A percentile compares a stretch with the other conserved stretches of the same genome.
phyloP scores from a whole-genome alignment of 2,329 filamentous ascomycete species.

The Chaetomiaceae sp. region DNA sequence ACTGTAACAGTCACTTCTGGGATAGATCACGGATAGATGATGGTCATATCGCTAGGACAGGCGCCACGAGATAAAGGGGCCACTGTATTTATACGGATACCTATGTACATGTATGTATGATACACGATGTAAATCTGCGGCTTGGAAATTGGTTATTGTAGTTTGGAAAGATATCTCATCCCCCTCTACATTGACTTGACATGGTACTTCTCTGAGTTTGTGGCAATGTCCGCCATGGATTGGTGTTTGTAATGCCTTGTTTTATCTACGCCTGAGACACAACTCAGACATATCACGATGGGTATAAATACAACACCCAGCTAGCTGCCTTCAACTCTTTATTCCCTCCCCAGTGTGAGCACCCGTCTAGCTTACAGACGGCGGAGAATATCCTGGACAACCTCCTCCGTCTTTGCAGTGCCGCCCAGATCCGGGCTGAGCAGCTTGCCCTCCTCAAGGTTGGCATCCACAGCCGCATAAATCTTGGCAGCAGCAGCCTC shows the following conservation, averaged over 20 bases:
- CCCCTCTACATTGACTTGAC: neutral
- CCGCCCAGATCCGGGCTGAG: constrained; percentile 90
- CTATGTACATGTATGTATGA: constrained; percentile 7
- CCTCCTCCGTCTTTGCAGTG: constrained; percentile 77
- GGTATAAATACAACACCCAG: constrained; percentile 11
- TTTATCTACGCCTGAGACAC: neutral
- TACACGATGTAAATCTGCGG: constrained; percentile 9
- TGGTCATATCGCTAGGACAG: constrained; percentile 4
- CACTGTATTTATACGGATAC: constrained; percentile 4
- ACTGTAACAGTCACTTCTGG: neutral
- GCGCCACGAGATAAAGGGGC: neutral
- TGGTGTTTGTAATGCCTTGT: too few species aligned
- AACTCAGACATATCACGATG: constrained; percentile 6
- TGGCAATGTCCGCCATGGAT: too few species aligned
- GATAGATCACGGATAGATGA: constrained; percentile 9
- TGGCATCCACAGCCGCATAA: constrained; percentile 86
- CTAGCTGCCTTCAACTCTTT: too few species aligned
- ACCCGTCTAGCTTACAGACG: constrained; percentile 54
- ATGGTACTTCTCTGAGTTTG: neutral
- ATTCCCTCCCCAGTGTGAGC: too few species aligned
- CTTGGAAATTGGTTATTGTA: neutral
- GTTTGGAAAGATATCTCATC: constrained; percentile 3
- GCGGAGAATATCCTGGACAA: constrained; percentile 80
- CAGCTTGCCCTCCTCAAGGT: constrained; percentile 76
- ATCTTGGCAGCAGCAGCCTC: constrained; percentile 83